phyloP scores from a whole-genome alignment of 352 stramenopile species.

The Globisporangium okanoganense region DNA sequence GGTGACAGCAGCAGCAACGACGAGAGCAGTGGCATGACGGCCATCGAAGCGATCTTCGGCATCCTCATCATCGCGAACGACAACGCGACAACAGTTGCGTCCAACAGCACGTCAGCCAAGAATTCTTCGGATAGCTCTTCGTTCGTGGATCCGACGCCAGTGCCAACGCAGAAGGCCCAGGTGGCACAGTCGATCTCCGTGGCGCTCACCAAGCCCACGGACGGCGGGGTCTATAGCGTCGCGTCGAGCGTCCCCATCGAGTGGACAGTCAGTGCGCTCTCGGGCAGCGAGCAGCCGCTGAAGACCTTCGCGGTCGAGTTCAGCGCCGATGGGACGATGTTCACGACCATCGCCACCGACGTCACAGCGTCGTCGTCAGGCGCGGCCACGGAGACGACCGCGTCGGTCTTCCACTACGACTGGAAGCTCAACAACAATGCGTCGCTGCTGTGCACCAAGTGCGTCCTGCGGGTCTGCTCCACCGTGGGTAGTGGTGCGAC shows the following conservation, averaged over 20 bases:
- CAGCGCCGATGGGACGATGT: conserved; percentile 28
- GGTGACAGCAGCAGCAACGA: conserved; percentile 14
- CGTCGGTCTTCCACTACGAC: conserved; percentile 32
- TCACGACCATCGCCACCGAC: conserved; percentile 27
- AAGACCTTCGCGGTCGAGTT: conserved; percentile 42
- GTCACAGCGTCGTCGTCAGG: conserved; percentile 11
- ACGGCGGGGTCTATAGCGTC: conserved; percentile 40
- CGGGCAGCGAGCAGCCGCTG: conserved; percentile 20
- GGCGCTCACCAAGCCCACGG: conserved; percentile 32
- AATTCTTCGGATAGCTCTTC: background rate
- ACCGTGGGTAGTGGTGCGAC: conserved; percentile 3
- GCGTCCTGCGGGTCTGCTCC: conserved; percentile 43
- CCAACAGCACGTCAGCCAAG: background rate
- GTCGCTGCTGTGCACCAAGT: conserved; percentile 36
- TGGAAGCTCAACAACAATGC: conserved; percentile 40
- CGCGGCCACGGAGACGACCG: background rate
- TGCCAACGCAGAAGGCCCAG: background rate
- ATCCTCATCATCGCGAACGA: conserved; percentile 26
- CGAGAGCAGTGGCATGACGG: conserved; percentile 8
- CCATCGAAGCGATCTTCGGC: conserved; percentile 34
- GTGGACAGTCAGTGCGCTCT: conserved; percentile 31
- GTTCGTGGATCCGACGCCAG: background rate
- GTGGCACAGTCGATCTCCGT: conserved; percentile 21
- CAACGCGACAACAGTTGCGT: background rate
- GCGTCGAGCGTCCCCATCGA: conserved; percentile 36